These are phyloP conservation scores for Silene uniflora DNA, from an alignment of 148 eudicot species.

Conservation along the genomic window DNA sequence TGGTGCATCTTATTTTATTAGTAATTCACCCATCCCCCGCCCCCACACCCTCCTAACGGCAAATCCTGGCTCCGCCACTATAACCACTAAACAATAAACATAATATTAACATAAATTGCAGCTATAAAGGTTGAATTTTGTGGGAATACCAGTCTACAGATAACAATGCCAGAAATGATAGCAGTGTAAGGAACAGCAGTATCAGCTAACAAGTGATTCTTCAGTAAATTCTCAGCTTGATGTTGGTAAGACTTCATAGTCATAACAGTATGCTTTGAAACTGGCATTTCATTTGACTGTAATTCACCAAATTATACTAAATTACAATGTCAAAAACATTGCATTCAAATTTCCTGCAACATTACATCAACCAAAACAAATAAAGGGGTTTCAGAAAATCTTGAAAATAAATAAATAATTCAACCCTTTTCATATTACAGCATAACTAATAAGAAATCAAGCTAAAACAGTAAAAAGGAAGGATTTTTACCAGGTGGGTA, in stretches of 20 bases:
- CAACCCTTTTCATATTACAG: slow-evolving; percentile 9
- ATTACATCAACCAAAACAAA: neutral
- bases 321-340: neutral
- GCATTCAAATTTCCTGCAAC: slow-evolving; percentile 4
- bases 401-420: too few species aligned
- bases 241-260: slow-evolving; percentile 65
- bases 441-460: slow-evolving; percentile 4
- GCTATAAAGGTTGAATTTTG: neutral
- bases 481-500: slow-evolving; percentile 14
- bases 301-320: slow-evolving; percentile 2
- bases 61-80: neutral
- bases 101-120: too few species aligned
- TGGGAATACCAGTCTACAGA: slow-evolving; percentile 72
- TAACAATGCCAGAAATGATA: slow-evolving; percentile 61
- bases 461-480: neutral
- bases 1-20: too few species aligned
- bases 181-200: slow-evolving; percentile 82
- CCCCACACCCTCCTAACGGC: too few species aligned
- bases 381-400: neutral
- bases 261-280: slow-evolving; percentile 46
- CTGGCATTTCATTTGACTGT: slow-evolving; percentile 36
- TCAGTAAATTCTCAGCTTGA: slow-evolving; percentile 73
- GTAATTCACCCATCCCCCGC: too few species aligned
- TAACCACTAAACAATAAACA: too few species aligned
- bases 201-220: slow-evolving; percentile 69